Conservation (phyloP, 768 basidiomycete genomes). For the Trametes meyenii region DNA sequence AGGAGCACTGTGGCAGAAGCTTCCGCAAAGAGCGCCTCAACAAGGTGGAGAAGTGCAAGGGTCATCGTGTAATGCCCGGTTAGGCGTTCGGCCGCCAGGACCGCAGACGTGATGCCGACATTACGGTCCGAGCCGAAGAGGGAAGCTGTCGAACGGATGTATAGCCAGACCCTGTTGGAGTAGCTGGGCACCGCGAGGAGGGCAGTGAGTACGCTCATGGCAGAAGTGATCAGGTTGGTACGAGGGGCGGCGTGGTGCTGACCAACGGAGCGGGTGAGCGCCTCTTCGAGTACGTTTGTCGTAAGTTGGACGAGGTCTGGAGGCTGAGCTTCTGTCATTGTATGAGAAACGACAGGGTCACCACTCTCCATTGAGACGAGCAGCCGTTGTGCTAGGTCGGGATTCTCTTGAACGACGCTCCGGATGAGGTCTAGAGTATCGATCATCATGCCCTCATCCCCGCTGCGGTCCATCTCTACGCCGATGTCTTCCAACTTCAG, state of each 20-base stretch:
- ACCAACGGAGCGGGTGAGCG: constrained; percentile 57
- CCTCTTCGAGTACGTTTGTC: constrained; percentile 80
- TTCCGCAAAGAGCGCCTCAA: constrained; percentile 75
- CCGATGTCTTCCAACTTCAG: constrained; percentile 70
- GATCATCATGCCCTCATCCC: constrained; percentile 67
- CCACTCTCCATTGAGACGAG: constrained; percentile 68
- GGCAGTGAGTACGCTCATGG: constrained; percentile 79
- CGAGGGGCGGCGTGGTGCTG: constrained; percentile 33
- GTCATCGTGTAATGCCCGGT: constrained; percentile 84
- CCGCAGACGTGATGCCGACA: constrained; percentile 60
- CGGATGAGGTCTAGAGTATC: constrained; percentile 81
- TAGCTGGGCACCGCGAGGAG: constrained; percentile 73
- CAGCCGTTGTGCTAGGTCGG: constrained; percentile 61
- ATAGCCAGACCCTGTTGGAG: constrained; percentile 87
- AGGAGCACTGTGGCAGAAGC: constrained; percentile 56
- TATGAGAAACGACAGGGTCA: constrained; percentile 53
- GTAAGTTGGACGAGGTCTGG: constrained; percentile 80
- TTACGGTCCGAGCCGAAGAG: constrained; percentile 70
- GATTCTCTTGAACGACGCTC: constrained; percentile 73
- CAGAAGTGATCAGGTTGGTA: constrained; percentile 72
- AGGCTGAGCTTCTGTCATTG: constrained; percentile 53
- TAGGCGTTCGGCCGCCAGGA: constrained; percentile 70
- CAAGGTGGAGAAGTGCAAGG: constrained; percentile 72
- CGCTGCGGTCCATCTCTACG: constrained; percentile 63
- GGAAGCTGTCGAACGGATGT: constrained; percentile 75